These are phyloP conservation scores for Dichomitus squalens DNA, from an alignment of 1,284 basidiomycete species.

Conservation along the genomic window DNA sequence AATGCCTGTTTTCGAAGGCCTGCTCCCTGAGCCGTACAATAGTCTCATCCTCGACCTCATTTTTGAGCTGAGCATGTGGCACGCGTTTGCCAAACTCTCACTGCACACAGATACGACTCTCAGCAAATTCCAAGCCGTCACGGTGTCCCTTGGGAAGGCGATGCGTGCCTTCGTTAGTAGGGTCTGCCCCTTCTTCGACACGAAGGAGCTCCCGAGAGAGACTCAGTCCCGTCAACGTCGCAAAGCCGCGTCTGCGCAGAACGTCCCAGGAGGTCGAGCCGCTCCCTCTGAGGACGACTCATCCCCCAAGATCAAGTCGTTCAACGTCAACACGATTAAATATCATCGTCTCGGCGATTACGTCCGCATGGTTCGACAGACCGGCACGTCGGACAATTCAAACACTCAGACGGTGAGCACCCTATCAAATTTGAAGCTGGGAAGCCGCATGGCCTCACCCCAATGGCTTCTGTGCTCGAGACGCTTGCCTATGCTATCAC, in stretches of 20 bases:
- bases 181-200: slow-evolving; percentile 23
- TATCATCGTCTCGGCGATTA: slow-evolving; percentile 36
- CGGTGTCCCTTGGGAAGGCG: slow-evolving; percentile 22
- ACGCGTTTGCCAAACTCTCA: slow-evolving; percentile 35
- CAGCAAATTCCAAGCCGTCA: slow-evolving; percentile 14
- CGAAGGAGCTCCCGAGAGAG: slow-evolving; percentile 33
- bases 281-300: not conserved
- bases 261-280: not conserved
- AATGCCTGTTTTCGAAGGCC: slow-evolving; percentile 33
- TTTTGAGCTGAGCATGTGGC: slow-evolving; percentile 31
- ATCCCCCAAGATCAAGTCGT: not conserved
- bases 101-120: slow-evolving; percentile 33
- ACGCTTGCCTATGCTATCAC: too few species aligned
- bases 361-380: slow-evolving; percentile 25
- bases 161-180: slow-evolving; percentile 24
- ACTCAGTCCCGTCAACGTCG: slow-evolving; percentile 6
- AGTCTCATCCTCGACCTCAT: slow-evolving; percentile 27
- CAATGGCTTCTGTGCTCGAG: too few species aligned
- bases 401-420: slow-evolving; percentile 7
- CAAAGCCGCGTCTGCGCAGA: not conserved
- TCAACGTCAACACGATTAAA: slow-evolving; percentile 36
- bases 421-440: too few species aligned
- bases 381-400: slow-evolving; percentile 37
- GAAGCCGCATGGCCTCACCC: too few species aligned
- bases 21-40: slow-evolving; percentile 28